Evolutionary conservation across 768 basidiomycete species (phyloP).

Genomic region (Tulasnella sp.): DNA sequence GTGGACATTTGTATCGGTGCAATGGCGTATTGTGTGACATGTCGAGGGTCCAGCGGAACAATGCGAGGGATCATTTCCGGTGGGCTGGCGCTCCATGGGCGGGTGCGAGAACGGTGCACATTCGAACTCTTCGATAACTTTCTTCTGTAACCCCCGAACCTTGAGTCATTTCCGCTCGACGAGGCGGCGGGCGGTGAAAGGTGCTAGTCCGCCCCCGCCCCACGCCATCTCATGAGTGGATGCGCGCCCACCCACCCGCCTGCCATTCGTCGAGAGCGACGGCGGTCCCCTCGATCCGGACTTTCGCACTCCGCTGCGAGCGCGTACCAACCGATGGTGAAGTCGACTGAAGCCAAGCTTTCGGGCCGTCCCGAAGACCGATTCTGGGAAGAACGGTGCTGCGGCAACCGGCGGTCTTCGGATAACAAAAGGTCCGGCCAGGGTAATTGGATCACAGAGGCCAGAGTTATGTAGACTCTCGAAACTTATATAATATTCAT

Average conservation of each 20-base stretch:
- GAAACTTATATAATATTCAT: neutral
- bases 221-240: neutral
- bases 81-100: neutral
- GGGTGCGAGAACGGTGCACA: neutral
- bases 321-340: conserved; percentile 3
- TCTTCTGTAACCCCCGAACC: neutral
- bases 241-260: neutral
- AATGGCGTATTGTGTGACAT: neutral
- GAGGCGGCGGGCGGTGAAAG: neutral
- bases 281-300: neutral
- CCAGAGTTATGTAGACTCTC: neutral
- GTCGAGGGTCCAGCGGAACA: neutral
- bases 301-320: neutral
- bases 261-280: neutral
- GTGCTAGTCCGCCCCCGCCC: neutral
- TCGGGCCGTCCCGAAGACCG: conserved; percentile 1
- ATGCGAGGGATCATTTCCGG: neutral
- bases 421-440: neutral
- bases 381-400: conserved; percentile 9
- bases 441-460: neutral
- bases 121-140: neutral
- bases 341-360: neutral
- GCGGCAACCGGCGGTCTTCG: conserved; percentile 9
- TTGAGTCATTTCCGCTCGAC: neutral
- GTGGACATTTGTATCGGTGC: neutral